Percentiles rank a stretch among this genome's conserved stretches.
Conservation (phyloP, 129 eudicot genomes). For the Helichrysum umbraculigerum region DNA sequence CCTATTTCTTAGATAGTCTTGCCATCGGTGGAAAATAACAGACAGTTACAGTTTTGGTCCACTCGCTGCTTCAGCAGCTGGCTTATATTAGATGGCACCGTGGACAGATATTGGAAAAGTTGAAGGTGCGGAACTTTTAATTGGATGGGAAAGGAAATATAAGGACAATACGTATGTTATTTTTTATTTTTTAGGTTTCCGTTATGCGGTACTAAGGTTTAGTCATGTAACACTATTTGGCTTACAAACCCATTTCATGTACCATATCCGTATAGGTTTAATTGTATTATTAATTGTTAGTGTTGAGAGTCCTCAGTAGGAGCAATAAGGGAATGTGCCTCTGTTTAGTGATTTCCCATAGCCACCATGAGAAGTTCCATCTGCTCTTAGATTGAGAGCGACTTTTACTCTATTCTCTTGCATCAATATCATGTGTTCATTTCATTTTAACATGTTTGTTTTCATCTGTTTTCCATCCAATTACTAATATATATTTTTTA, state of each 20-base stretch:
- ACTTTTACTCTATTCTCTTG: background rate
- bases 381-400: background rate
- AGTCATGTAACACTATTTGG: background rate
- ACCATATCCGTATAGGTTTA: background rate
- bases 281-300: background rate
- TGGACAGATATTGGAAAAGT: background rate
- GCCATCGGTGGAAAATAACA: background rate
- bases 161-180: background rate
- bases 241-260: background rate
- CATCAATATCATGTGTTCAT: background rate
- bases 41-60: background rate
- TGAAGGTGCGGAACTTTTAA: background rate
- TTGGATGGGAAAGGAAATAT: background rate
- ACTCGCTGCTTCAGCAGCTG: background rate
- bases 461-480: background rate
- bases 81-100: background rate
- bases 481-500: no score
- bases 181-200: background rate
- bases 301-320: background rate
- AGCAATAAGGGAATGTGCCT: background rate
- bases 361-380: background rate
- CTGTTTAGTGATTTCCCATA: background rate
- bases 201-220: background rate
- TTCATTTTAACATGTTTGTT: background rate
- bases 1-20: slow-evolving; percentile 10